Evolutionary conservation across 1,284 basidiomycete species (phyloP).

Genomic region (Meripilus lineatus): DNA sequence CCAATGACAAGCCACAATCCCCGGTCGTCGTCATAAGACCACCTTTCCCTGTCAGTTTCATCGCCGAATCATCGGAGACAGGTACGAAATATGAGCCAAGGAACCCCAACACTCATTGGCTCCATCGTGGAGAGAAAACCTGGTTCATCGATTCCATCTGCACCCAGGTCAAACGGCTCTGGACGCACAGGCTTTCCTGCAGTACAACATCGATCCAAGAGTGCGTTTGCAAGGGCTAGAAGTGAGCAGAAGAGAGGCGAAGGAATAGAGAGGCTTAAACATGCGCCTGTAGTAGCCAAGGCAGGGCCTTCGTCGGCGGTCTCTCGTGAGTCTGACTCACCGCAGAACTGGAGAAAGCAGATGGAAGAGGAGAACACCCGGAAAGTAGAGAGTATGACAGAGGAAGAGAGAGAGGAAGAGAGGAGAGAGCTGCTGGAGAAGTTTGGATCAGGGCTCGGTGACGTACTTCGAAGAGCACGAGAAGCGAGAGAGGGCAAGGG

Average conservation of each 20-base stretch:
- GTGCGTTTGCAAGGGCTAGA: slow-evolving; percentile 6
- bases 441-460: slow-evolving; percentile 61
- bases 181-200: slow-evolving; percentile 5
- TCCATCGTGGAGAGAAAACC: slow-evolving; percentile 2
- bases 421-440: slow-evolving; percentile 56
- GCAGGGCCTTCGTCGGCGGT: not conserved
- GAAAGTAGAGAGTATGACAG: slow-evolving; percentile 41
- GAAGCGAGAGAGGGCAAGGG: slow-evolving; percentile 36
- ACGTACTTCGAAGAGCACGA: slow-evolving; percentile 51
- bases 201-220: slow-evolving; percentile 5
- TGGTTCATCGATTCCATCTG: not conserved
- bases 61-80: too few species aligned
- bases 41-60: too few species aligned
- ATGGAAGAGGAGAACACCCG: slow-evolving; percentile 39
- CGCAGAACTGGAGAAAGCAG: slow-evolving; percentile 25
- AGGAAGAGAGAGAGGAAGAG: slow-evolving; percentile 41
- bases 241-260: not conserved
- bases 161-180: not conserved
- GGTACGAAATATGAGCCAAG: too few species aligned
- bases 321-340: not conserved
- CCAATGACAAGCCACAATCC: too few species aligned
- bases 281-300: slow-evolving; percentile 16
- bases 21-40: too few species aligned
- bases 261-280: slow-evolving; percentile 8
- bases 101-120: slow-evolving; percentile 4